Evolutionary conservation across 2,329 filamentous ascomycete genomes (phyloP), one percentile per base, ranked within the genome.

Genomic region (Endothia cerciana): DNA sequence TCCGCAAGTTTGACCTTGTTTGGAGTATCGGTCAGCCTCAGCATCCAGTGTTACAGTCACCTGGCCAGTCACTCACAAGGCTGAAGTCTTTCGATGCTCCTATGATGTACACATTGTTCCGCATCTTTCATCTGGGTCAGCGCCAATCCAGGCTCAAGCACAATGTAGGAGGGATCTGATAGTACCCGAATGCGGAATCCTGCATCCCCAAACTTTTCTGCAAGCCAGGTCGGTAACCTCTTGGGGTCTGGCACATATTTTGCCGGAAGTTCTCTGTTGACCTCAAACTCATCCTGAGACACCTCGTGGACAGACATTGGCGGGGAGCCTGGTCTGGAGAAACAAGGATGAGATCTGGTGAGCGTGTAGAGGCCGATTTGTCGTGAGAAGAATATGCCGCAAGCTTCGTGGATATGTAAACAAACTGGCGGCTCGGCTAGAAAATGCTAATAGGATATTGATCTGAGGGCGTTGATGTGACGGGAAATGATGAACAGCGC

Each of bases 31-130:
- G 49, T 53, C 3, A 53, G 49, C 10, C 10, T 30, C 10, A 53
- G 22, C 15, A 53, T 22, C 30, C 11, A 8, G n/a, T 28, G 7
- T 4, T 15, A n/a, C n/a, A n/a, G n/a, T n/a, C n/a, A n/a, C n/a
- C n/a, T n/a, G n/a, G n/a, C n/a, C n/a, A n/a, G n/a, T n/a, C n/a
- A 25, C 45, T 38, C 22, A 64, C 62, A 17, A 64, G 25, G 15
- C 53, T 49, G 56, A 64, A 64, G 33, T 38, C 40, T 64, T 60
- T 49, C 8, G 53, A 49, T 19, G 62, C 17, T 17, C 57, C 41
- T 28, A 64, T 64, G 22, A 51, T 47, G 25, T 64, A 64, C 33
- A 56, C 38, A 53, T 64, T 64, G 25, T 64, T 56, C 6, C 62
- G 45, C 62, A 64, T 60, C 62, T 64, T n/a, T 19, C 7, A 15